Evolutionary conservation across 495 filamentous ascomycete genomes (phyloP), one percentile per base, ranked within the genome.

Genomic region (Trichoderma gamsii): DNA sequence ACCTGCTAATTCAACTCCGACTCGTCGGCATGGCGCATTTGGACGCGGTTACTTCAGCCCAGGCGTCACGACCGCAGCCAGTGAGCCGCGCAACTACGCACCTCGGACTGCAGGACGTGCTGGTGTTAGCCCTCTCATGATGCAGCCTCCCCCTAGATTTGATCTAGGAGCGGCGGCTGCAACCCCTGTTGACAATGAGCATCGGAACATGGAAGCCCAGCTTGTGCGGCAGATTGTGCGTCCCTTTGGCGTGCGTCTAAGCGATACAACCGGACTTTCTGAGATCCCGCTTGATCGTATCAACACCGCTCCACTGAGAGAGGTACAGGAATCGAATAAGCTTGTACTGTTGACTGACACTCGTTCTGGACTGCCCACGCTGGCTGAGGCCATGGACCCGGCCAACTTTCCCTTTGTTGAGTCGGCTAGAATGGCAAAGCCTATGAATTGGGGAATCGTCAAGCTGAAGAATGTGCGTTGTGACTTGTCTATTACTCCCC

Each of bases 341-440:
- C 69, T 81, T 15, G 76, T 77, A 61, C 63, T 63, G 3, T 68
- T 80, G 25, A 74, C 73, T 4, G n/a, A 66, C 0, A 70, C 70
- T 13, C 44, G 46, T 2, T 63, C 32, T 15, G 73, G 75, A 13
- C n/a, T 68, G 3, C 80, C 81, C 4, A 72, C 66, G n/a, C 35
- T 74, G 6, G 68, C 74, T 0, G 69, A 74, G 8, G 76, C 78
- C n/a, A 56, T 81, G 18, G 41, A 74, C 46, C 68, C 72, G 0
- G 46, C 67, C 1, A 79, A 79, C 63, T 75, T 84, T 8, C 81
- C 83, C 0, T 83, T 85, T 70, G 67, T 76, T 2, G 80, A 85
- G 69, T 64, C 72, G 44, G 65, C 64, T 11, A 72, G 64, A 0
- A 71, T 72, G 63, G 38, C 67, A 4, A 21, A 44, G 18, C 70